Evolutionary conservation across 345 rosid species (phyloP), one percentile per base, ranked within the genome.

Genomic region (Acer negundo): DNA sequence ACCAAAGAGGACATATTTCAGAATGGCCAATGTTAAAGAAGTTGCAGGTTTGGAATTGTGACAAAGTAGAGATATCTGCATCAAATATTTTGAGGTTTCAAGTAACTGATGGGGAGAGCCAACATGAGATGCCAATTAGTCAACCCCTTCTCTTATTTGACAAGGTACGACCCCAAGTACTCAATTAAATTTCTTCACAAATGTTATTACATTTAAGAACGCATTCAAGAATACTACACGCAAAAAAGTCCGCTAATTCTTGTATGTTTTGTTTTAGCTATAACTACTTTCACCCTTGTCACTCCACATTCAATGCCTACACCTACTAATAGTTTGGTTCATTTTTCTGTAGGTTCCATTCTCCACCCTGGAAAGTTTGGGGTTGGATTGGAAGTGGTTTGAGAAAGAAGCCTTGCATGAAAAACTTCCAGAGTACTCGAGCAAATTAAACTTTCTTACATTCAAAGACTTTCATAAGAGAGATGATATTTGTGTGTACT

Each of bases 11-110:
- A 26, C 26, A 74, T 49, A 47, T 20, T 19, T 44, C 42, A 19
- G 62, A 44, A 19, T 74, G 77, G 77, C 77, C 69, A 20, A 3
- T 16, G 16, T 46, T 74, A 16, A 62, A 62, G 51, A 62, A 19
- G 10, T 26, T 73, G 28, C 11, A 40, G 1, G 11, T 59, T 7
- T 40, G 66, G 20, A 22, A 23, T 12, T 59, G 76, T 61, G 58
- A 15, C 23, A 22, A 16, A 7, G 13, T 44, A 9, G 24, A 61
- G 55, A 23, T 13, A 42, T 61, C 23, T 40, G 16, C 46, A 3
- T 53, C 62, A 16, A 7, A 53, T 17, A 0, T 16, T 53, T 16
- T 16, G n/a, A 53, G 58, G 7, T 53, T 53, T 53, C 58, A 53
- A 53, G 58, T 15, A 7, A 53, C 7, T 1, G 7, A 53, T 1